Base-by-base conservation (phyloP, 768 basidiomycete genomes). In the Trametes gibbosa region DNA sequence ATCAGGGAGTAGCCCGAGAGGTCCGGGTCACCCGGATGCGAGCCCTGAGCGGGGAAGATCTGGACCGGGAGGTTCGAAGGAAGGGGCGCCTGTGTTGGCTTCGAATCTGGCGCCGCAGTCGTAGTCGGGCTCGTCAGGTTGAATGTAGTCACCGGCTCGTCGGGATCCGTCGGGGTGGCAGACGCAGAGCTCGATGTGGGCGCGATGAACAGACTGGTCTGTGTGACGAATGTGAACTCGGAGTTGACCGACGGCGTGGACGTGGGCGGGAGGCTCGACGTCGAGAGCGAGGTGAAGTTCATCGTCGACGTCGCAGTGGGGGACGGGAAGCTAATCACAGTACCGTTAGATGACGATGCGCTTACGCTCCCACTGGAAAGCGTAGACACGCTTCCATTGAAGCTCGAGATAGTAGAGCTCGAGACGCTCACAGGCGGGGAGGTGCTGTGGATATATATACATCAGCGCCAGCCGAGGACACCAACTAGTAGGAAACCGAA, bases 21-120 rank as follows among this genome's bases (percentile, higher is more conserved):
- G 60, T 72, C 74, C 21, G 62, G 64, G 23, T 56, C 61, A 37
- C 50, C 69, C 19, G 50, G 68, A 61, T 59, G 2, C 9, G 54
- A 61, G 53, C 21, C 66, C 41, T 54, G 25, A 2, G 62, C 54
- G 40, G 88, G 83, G 54, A 75, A 83, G 53, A 92, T 90, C 58
- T 79, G 74, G 14, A 64, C 71, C n/a, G 91, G 87, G 12, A 90
- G 73, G 52, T 78, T 79, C 0, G 77, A 71, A 0, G 90, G 90
- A 13, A 91, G 75, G 0, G 83, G 60, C 12, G 68, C 63, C 2
- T 59, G 50, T 1, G 72, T 54, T 5, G 75, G 70, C 19, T 69
- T 65, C 2, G 74, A 65, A 3, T 66, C 51, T 12, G 65, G n/a
- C 5, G 66, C 52, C 8, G 59, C 63, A 3, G 10, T 13, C 23